Evolutionary conservation across 2,329 filamentous ascomycete genomes (phyloP), one percentile per base, ranked within the genome.

Genomic region (Blastomyces gilchristii): DNA sequence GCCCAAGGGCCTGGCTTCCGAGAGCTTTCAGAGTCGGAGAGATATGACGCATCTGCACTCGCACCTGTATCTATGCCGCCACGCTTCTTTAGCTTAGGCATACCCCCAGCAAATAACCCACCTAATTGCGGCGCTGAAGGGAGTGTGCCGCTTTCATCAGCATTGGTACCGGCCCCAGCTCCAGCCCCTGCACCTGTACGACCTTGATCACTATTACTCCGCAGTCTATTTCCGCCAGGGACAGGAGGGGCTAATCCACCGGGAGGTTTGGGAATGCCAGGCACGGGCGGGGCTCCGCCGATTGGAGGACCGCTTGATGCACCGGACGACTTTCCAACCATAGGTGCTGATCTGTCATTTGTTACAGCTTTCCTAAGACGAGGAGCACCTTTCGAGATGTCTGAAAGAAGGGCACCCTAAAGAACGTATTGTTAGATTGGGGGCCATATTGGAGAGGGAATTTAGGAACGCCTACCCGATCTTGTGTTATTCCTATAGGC

Each of bases 11-110:
- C 79, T 62, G 71, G 77, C 39, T 80, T 78, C 14, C 84, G 82
- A 62, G 80, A 77, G 57, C 74, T 78, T 71, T 91, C 91, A n/a
- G 89, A 85, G 72, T 96, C 92, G 64, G 90, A 92, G 61, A 88
- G 77, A 72, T 93, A 93, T 65, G 90, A 86, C 41, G 90, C 85
- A 67, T 86, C 86, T 66, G 80, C 81, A 68, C 83, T 85, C 67
- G 88, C 88, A 73, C 87, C 89, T 1, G 89, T 93, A 75, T 91
- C 83, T 64, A 93, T 80, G 49, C 88, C 88, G 58, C 90, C 92
- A 63, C 91, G 89, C 79, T 95, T 97, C 74, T 90, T 89, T 71
- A 99, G 75, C 78, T 97, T 97, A 2, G 94, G 94, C 85, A 97
- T 97, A 47, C 93, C 94, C 45, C 91, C 92, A 0, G 90, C 91